phyloP scores from a whole-genome alignment of 345 rosid genomes.

The Eucalyptus cloeziana region DNA sequence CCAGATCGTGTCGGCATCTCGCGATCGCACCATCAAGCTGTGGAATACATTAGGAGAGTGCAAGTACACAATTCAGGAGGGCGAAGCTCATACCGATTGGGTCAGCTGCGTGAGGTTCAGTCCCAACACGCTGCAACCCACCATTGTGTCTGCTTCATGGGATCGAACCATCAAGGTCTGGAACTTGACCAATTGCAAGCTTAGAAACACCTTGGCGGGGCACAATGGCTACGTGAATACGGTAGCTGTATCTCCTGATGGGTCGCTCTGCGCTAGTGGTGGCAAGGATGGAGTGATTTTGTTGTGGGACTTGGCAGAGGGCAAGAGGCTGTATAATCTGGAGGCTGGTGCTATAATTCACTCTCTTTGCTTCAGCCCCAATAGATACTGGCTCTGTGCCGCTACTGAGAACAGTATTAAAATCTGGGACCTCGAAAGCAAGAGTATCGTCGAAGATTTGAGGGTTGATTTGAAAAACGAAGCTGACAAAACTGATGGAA shows the following conservation, averaged over 20 bases:
- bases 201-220: constrained; percentile 43
- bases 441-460: constrained; percentile 89
- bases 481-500: constrained; percentile 72
- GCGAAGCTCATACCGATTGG: constrained; percentile 84
- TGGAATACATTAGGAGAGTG: constrained; percentile 90
- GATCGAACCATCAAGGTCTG: constrained; percentile 86
- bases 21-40: constrained; percentile 36
- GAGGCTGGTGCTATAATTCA: constrained; percentile 77
- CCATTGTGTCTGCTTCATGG: constrained; percentile 92
- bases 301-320: constrained; percentile 75
- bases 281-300: constrained; percentile 67
- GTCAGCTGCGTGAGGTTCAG: constrained; percentile 93
- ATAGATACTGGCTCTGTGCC: constrained; percentile 98
- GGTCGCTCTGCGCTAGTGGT: constrained; percentile 70
- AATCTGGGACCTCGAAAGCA: constrained; percentile 99
- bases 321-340: constrained; percentile 57
- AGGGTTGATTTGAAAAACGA: constrained; percentile 95
- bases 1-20: constrained; percentile 43
- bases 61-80: constrained; percentile 91
- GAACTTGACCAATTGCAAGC: constrained; percentile 82
- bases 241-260: constrained; percentile 73
- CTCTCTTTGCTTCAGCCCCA: constrained; percentile 88
- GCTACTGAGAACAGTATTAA: constrained; percentile 90
- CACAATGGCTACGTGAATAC: constrained; percentile 70
- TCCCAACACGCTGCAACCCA: constrained; percentile 68